A percentile compares a stretch with the other conserved stretches of the same genome.
These are phyloP conservation scores for Henckelia pumila DNA, from an alignment of 257 asterid genomes.

Conservation along the genomic window DNA sequence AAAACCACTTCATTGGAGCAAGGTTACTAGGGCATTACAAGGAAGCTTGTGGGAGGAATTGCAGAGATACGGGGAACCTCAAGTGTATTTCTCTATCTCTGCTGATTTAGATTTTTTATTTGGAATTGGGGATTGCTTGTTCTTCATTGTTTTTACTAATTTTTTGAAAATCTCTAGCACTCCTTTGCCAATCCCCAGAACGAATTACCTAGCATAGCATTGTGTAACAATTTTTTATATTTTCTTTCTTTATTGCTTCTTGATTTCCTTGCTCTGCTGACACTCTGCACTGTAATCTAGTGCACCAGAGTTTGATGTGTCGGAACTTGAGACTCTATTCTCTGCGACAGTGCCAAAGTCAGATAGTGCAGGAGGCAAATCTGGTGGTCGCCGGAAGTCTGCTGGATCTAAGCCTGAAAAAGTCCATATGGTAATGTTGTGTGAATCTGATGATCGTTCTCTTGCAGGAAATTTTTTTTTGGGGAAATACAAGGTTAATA, in stretches of 20 bases:
- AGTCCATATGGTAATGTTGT: constrained; percentile 80
- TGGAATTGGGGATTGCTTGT: constrained; percentile 13
- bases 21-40: constrained; percentile 90
- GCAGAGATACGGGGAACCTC: constrained; percentile 88
- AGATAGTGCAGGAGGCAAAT: constrained; percentile 59
- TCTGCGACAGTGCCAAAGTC: constrained; percentile 88
- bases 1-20: constrained; percentile 99
- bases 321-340: constrained; percentile 93
- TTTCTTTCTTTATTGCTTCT: constrained; percentile 13
- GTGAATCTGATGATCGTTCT: constrained; percentile 17
- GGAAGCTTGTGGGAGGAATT: constrained; percentile 99
- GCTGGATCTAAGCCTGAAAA: constrained; percentile 87
- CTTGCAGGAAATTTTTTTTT: constrained; percentile 1
- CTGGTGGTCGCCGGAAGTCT: constrained; percentile 83
- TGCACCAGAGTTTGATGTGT: constrained; percentile 91
- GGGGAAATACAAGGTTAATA: background rate
- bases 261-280: constrained; percentile 28
- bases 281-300: constrained; percentile 38
- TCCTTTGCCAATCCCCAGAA: constrained; percentile 7
- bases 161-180: constrained; percentile 15
- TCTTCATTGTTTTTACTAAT: constrained; percentile 12
- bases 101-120: constrained; percentile 23
- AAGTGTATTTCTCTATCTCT: constrained; percentile 57
- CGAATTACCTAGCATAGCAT: constrained; percentile 13
- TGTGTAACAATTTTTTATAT: constrained; percentile 22